Base-by-base conservation (phyloP, 148 eudicot species). In the Rhododendron henanense region DNA sequence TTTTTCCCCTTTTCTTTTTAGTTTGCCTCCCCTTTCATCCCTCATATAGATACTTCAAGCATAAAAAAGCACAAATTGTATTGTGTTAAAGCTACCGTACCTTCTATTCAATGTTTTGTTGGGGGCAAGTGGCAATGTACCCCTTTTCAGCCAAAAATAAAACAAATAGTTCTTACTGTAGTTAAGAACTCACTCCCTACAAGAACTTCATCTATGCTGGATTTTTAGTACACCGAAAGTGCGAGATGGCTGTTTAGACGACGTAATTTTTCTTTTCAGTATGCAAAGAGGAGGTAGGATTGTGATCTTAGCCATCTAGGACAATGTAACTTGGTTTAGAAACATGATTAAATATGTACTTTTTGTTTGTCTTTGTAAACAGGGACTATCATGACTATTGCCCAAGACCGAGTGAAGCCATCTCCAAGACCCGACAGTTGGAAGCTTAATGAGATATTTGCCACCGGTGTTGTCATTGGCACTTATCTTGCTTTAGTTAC, bases 331-430 rank as follows among this genome's bases (percentile, higher is more conserved):
- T 71, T 84, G 6, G 57, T 35, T 18, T 33, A 55, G 10, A 87
- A 21, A n/a, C n/a, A 39, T 84, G 48, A 44, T 84, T 69, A 84
- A 44, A 69, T 50, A 53, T 83, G 51, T 78, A 75, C 50, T 8
- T 79, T 67, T 25, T 67, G 35, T 63, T 41, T 10, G 48, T 45
- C 55, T 74, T 59, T 83, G 57, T 61, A 14, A 88, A 88, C 92
- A 94, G 96, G 96, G 65, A 94, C 94, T 85, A 94, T 94, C 84
- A 94, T 94, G 96, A 94, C 96, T 51, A 94, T 94, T 83, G 91
- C 94, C 19, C 86, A 91, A 89, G 96, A 94, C 71, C 86, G 94
- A 82, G 96, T 94, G 59, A 91, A 87, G 81, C 93, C 94, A 86
- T 94, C 96, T 74, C 94, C 94, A 51, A 88, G 71, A 79, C 96